phyloP scores from a whole-genome alignment of 192 early-diverging fungal species.

The Geranomyces michiganensis region DNA sequence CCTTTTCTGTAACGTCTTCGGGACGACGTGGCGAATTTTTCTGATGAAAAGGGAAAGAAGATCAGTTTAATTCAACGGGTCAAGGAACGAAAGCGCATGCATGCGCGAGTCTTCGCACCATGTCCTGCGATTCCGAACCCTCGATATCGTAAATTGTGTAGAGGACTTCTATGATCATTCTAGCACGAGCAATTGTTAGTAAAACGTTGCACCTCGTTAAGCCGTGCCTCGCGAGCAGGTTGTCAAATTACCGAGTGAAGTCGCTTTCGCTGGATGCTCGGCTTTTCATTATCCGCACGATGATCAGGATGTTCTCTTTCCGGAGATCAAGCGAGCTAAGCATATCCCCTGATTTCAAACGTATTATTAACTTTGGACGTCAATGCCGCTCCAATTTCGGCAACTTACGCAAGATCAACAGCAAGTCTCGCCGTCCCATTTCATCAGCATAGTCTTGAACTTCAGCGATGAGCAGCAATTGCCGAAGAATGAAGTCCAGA shows the following conservation, averaged over 20 bases:
- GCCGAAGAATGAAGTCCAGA: slow-evolving; percentile 69
- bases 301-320: slow-evolving; percentile 73
- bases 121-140: background rate
- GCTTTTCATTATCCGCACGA: slow-evolving; percentile 76
- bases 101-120: too few species aligned
- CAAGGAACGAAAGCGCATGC: too few species aligned
- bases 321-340: slow-evolving; percentile 74
- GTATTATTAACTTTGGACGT: background rate
- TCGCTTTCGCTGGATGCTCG: slow-evolving; percentile 81
- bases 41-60: too few species aligned
- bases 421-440: slow-evolving; percentile 81
- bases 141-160: slow-evolving; percentile 31
- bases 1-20: background rate
- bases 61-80: too few species aligned
- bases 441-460: slow-evolving; percentile 87
- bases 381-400: background rate
- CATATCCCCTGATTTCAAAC: slow-evolving; percentile 70
- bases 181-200: too few species aligned
- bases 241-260: slow-evolving; percentile 65
- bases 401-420: slow-evolving; percentile 69
- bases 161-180: slow-evolving; percentile 34
- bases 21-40: too few species aligned
- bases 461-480: slow-evolving; percentile 76
- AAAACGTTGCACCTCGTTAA: background rate
- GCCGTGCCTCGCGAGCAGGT: background rate